phyloP scores from a whole-genome alignment of 257 asterid species.

The Petunia axillaris region DNA sequence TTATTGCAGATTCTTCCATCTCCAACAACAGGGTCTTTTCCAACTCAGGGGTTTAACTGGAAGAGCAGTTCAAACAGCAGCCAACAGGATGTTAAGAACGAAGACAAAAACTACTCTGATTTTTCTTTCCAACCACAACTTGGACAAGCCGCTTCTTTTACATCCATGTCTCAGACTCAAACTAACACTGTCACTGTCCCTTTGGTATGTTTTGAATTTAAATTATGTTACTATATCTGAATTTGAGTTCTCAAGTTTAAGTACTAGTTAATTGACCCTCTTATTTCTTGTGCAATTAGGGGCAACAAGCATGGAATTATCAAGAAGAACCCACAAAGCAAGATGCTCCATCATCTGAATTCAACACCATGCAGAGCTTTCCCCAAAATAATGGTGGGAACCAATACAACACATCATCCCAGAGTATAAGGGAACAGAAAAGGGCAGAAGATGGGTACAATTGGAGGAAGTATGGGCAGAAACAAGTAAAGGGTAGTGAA shows the following conservation, averaged over 20 bases:
- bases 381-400: slow-evolving; percentile 43
- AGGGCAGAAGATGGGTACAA: slow-evolving; percentile 81
- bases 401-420: slow-evolving; percentile 45
- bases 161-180: slow-evolving; percentile 31
- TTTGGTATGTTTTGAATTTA: slow-evolving; percentile 27
- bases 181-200: slow-evolving; percentile 28
- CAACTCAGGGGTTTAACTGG: slow-evolving; percentile 58
- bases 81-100: slow-evolving; percentile 45
- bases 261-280: neutral
- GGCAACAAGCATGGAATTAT: slow-evolving; percentile 48
- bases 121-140: slow-evolving; percentile 61
- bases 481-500: slow-evolving; percentile 88
- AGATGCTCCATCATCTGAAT: slow-evolving; percentile 39
- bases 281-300: slow-evolving; percentile 39
- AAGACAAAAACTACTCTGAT: slow-evolving; percentile 49
- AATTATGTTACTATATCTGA: neutral
- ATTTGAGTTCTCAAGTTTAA: neutral
- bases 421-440: slow-evolving; percentile 36
- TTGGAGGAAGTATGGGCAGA: slow-evolving; percentile 95
- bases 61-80: slow-evolving; percentile 35
- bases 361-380: slow-evolving; percentile 38
- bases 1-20: slow-evolving; percentile 76
- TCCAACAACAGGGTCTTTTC: slow-evolving; percentile 84
- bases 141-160: slow-evolving; percentile 16
- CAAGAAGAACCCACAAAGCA: slow-evolving; percentile 43